These are phyloP conservation scores for Larix sibirica DNA, from an alignment of 83 land plant genomes.

Conservation along the genomic window DNA sequence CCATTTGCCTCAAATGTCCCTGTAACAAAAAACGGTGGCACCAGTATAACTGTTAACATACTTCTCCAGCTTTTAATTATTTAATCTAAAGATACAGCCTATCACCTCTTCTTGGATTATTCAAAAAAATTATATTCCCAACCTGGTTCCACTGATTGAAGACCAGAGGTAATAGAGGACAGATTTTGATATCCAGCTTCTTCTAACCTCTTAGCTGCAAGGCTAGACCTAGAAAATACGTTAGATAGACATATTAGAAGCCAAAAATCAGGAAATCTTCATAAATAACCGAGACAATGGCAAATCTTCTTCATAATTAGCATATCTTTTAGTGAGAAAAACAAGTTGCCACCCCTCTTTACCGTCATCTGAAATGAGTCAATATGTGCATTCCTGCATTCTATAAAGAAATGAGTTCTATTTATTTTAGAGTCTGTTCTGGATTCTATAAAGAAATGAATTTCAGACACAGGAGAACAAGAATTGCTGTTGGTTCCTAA, in stretches of 20 bases:
- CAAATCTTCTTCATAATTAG: not conserved
- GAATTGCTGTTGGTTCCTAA: not conserved
- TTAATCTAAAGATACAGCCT: not conserved
- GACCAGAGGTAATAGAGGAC: slow-evolving; percentile 80
- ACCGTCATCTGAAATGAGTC: not conserved
- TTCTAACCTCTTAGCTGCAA: slow-evolving; percentile 76
- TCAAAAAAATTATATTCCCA: not conserved
- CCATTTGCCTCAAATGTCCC: slow-evolving; percentile 89
- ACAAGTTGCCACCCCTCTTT: not conserved
- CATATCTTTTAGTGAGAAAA: not conserved
- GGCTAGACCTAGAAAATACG: slow-evolving; percentile 60
- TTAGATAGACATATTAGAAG: not conserved
- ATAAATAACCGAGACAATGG: not conserved
- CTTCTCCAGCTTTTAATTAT: not conserved
- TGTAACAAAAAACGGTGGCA: slow-evolving; percentile 18
- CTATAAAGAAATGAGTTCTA: not conserved
- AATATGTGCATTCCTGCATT: not conserved
- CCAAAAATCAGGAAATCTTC: not conserved
- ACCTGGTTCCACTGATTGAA: slow-evolving; percentile 90
- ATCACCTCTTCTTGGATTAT: not conserved
- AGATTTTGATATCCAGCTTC: slow-evolving; percentile 75
- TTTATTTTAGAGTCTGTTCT: not conserved
- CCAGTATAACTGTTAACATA: not conserved
- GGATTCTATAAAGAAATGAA: not conserved
- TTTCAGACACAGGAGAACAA: not conserved